Conservation (phyloP, 768 basidiomycete species). For the Boletus subparvulus region DNA sequence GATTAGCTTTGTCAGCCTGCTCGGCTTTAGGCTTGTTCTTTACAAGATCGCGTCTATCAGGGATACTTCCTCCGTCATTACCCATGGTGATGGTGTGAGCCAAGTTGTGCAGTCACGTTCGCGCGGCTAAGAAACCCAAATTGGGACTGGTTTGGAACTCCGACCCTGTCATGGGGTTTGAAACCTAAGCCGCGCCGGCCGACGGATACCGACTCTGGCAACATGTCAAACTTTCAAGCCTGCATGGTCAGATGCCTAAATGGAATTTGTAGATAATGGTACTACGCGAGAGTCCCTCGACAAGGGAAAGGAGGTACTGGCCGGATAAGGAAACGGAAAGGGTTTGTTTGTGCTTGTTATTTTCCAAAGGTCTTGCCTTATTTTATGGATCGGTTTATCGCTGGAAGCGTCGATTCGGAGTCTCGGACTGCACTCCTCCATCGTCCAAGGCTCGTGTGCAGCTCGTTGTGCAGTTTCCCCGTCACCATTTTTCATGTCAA, state of each 20-base stretch:
- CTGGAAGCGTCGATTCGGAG: constrained; percentile 3
- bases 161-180: neutral
- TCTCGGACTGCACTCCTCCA: constrained; percentile 4
- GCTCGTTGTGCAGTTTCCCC: constrained; percentile 6
- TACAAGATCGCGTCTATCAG: constrained; percentile 79
- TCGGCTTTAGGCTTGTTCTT: constrained; percentile 76
- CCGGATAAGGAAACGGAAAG: too few relatives aligned
- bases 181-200: neutral
- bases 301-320: neutral
- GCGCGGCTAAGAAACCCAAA: constrained; percentile 2
- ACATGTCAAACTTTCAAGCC: neutral
- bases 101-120: neutral
- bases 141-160: neutral
- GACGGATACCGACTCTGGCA: neutral
- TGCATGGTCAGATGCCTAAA: too few relatives aligned
- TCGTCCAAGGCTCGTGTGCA: constrained; percentile 2
- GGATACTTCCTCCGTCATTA: constrained; percentile 88
- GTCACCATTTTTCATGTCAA: constrained; percentile 16
- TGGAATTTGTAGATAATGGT: neutral
- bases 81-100: constrained; percentile 53
- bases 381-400: constrained; percentile 8
- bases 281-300: neutral
- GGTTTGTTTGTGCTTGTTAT: constrained; percentile 28
- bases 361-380: constrained; percentile 20
- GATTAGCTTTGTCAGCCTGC: constrained; percentile 88